Conservation (phyloP, 2,329 filamentous ascomycete genomes). For the Epicoccum sorghinum region DNA sequence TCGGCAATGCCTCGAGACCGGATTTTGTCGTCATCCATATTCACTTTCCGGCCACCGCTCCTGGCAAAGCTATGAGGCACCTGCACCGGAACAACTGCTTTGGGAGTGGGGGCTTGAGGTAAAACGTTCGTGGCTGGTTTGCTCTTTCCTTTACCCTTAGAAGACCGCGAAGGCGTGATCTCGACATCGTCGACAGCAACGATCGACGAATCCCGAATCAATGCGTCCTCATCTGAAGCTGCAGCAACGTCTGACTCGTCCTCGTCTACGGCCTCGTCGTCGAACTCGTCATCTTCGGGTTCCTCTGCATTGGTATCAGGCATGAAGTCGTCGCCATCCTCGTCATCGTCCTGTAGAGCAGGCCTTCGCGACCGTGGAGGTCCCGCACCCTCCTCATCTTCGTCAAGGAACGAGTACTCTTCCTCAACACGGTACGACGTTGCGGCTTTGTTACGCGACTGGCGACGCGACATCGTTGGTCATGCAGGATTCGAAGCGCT, state of each 20-base stretch:
- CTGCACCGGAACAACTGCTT: conserved; percentile 2
- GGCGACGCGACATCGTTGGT: conserved; percentile 26
- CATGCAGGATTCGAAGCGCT: conserved; percentile 12
- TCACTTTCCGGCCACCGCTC: conserved; percentile 21
- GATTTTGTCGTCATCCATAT: conserved; percentile 22
- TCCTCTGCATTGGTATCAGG: conserved; percentile 34
- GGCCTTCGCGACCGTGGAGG: conserved; percentile 17
- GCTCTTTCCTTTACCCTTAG: conserved; percentile 7
- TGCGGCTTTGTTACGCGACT: conserved; percentile 27
- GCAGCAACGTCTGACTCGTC: conserved; percentile 26
- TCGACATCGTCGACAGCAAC: conserved; percentile 17
- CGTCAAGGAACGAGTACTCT: conserved; percentile 31
- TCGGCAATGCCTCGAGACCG: conserved; percentile 39
- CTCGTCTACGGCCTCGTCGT: conserved; percentile 44
- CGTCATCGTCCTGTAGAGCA: conserved; percentile 20
- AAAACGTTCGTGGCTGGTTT: not conserved
- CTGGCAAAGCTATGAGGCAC: conserved; percentile 22
- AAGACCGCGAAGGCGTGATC: conserved; percentile 4
- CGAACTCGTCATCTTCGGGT: conserved; percentile 35
- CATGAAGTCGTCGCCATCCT: conserved; percentile 36
- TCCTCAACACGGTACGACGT: conserved; percentile 30
- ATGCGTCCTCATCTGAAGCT: conserved; percentile 22
- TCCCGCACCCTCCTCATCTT: conserved; percentile 20
- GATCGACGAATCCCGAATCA: conserved; percentile 15
- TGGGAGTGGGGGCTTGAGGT: not conserved